phyloP scores from a whole-genome alignment of 768 basidiomycete genomes.

The Gyrodon lividus region DNA sequence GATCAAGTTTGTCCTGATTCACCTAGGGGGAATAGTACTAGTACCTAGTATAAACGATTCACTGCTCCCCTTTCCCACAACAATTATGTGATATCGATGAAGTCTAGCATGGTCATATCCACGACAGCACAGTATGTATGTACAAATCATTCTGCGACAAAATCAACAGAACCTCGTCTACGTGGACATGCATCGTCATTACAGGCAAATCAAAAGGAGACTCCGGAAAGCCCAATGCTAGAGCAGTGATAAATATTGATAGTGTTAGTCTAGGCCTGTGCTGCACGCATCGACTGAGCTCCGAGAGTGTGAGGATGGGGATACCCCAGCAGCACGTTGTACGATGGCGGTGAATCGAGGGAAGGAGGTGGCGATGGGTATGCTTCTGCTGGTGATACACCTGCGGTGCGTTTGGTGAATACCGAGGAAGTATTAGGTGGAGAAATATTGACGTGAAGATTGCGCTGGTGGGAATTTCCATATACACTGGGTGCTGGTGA shows the following conservation, averaged over 20 bases:
- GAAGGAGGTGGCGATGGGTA: slow-evolving; percentile 52
- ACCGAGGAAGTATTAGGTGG: slow-evolving; percentile 19
- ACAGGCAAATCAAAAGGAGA: no score
- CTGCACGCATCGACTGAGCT: slow-evolving; percentile 10
- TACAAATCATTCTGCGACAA: background rate
- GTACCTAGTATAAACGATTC: no score
- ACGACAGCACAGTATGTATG: background rate
- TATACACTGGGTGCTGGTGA: slow-evolving; percentile 3
- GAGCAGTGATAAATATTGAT: slow-evolving; percentile 24
- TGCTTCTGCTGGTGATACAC: slow-evolving; percentile 35
- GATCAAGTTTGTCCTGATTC: no score
- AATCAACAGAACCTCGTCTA: background rate
- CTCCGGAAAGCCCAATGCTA: no score
- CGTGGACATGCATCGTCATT: no score
- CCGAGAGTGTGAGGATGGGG: slow-evolving; percentile 1
- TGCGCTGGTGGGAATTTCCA: slow-evolving; percentile 15
- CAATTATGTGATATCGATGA: no score
- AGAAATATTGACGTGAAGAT: slow-evolving; percentile 12
- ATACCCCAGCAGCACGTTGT: slow-evolving; percentile 15
- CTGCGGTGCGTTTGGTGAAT: slow-evolving; percentile 24
- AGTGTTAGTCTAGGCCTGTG: slow-evolving; percentile 16
- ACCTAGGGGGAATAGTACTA: no score
- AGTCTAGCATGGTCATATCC: no score
- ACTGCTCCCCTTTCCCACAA: no score
- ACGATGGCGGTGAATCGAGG: slow-evolving; percentile 23